Evolutionary conservation across 129 eudicot genomes (phyloP).

Genomic region (Solidago caesia): DNA sequence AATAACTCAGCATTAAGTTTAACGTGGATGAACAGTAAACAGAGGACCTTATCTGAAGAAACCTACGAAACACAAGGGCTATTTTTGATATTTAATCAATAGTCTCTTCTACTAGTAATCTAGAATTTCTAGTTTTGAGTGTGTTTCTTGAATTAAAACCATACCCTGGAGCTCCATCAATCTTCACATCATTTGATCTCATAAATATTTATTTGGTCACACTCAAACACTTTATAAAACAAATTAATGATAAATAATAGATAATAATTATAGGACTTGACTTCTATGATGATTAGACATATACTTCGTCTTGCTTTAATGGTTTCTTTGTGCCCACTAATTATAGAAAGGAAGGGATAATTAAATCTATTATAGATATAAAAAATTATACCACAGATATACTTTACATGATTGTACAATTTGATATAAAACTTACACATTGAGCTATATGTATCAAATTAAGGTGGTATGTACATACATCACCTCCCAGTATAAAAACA

Average conservation of each 20-base stretch:
- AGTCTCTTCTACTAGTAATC: not conserved
- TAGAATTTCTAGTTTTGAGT: slow-evolving; percentile 26
- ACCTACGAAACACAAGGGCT: not conserved
- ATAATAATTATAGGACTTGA: too few species aligned
- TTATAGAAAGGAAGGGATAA: not conserved
- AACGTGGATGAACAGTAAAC: slow-evolving; percentile 4
- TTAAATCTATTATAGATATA: too few species aligned
- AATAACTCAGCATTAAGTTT: not conserved
- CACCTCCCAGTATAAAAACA: too few species aligned
- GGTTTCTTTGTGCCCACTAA: not conserved
- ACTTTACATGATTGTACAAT: too few species aligned
- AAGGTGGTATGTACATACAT: too few species aligned
- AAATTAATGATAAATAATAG: not conserved
- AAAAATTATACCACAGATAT: too few species aligned
- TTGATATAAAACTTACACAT: too few species aligned
- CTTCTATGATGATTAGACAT: too few species aligned
- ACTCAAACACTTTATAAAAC: too few species aligned
- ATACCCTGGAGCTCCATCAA: slow-evolving; percentile 19
- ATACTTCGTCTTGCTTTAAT: too few species aligned
- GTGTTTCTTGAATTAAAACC: slow-evolving; percentile 19
- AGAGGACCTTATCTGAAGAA: not conserved
- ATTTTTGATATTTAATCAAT: not conserved
- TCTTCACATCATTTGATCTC: slow-evolving; percentile 16
- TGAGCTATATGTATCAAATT: too few species aligned
- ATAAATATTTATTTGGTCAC: not conserved